These are phyloP conservation scores for Madurella fahalii DNA, from an alignment of 2,329 filamentous ascomycete genomes.

Conservation along the genomic window DNA sequence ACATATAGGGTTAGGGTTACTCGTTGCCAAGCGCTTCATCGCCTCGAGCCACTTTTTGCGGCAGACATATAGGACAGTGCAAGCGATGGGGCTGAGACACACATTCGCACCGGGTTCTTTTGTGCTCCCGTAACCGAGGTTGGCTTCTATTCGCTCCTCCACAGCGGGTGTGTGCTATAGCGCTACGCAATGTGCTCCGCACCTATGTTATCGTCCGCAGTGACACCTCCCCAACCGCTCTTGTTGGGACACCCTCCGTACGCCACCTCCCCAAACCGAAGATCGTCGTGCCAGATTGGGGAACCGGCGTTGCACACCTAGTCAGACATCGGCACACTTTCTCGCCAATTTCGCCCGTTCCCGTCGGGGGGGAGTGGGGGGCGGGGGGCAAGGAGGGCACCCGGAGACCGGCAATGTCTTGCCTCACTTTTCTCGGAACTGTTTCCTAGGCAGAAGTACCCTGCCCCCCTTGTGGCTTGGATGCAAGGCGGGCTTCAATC, in stretches of 20 bases:
- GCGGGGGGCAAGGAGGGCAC: no score
- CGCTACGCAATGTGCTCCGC: not conserved
- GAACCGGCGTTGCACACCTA: slow-evolving; percentile 7
- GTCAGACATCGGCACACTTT: slow-evolving; percentile 1
- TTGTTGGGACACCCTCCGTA: not conserved
- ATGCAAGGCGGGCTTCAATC: slow-evolving; percentile 66
- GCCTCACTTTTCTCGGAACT: not conserved
- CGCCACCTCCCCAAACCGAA: not conserved
- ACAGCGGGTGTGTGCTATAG: no score
- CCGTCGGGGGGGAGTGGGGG: slow-evolving; percentile 14
- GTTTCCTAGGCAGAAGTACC: not conserved
- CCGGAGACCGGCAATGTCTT: slow-evolving; percentile 6
- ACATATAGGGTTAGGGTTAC: slow-evolving; percentile 15
- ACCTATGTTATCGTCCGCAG: not conserved
- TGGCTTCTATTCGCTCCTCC: no score
- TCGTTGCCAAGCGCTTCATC: not conserved
- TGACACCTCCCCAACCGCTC: not conserved
- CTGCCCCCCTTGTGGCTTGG: slow-evolving; percentile 23
- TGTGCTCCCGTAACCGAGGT: not conserved
- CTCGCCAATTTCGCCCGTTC: slow-evolving; percentile 10
- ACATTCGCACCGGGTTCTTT: not conserved
- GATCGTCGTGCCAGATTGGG: not conserved
- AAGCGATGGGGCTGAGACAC: not conserved
- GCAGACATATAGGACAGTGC: not conserved
- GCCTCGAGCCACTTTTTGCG: not conserved